Evolutionary conservation across 2,329 filamentous ascomycete genomes (phyloP).

Genomic region (Nemania sp.): DNA sequence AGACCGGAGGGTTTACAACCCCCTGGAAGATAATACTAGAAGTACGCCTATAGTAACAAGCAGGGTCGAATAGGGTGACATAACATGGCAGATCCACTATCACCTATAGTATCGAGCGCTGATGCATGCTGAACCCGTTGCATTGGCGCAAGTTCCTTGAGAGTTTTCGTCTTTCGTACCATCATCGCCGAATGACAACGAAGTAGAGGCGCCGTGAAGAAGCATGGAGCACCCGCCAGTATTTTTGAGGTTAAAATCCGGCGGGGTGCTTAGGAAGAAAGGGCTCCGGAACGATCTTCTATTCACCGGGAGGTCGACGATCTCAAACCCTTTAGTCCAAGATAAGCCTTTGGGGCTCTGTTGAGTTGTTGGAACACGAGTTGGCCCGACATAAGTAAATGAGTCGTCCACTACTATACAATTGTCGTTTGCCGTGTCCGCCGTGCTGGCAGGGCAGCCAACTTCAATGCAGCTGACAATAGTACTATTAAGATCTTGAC

Average conservation of each 20-base stretch:
- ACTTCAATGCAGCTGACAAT: slow-evolving; percentile 46
- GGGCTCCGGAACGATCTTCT: slow-evolving; percentile 35
- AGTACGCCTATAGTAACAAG: neutral
- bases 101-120: slow-evolving; percentile 35
- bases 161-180: slow-evolving; percentile 19
- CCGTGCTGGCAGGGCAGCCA: slow-evolving; percentile 38
- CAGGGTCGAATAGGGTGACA: neutral
- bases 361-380: slow-evolving; percentile 32
- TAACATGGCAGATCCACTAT: slow-evolving; percentile 4
- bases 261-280: slow-evolving; percentile 42
- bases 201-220: slow-evolving; percentile 32
- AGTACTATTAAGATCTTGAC: slow-evolving; percentile 40
- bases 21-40: neutral
- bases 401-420: slow-evolving; percentile 43
- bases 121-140: slow-evolving; percentile 43
- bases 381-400: slow-evolving; percentile 39
- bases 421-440: slow-evolving; percentile 38
- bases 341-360: slow-evolving; percentile 39
- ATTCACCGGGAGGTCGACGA: neutral
- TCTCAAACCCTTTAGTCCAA: slow-evolving; percentile 43
- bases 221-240: slow-evolving; percentile 44
- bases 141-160: slow-evolving; percentile 42
- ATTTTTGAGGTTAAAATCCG: slow-evolving; percentile 27
- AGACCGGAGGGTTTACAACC: neutral
- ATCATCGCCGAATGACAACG: slow-evolving; percentile 24